Conservation (phyloP, 257 asterid species). For the Fraxinus cuspidata region DNA sequence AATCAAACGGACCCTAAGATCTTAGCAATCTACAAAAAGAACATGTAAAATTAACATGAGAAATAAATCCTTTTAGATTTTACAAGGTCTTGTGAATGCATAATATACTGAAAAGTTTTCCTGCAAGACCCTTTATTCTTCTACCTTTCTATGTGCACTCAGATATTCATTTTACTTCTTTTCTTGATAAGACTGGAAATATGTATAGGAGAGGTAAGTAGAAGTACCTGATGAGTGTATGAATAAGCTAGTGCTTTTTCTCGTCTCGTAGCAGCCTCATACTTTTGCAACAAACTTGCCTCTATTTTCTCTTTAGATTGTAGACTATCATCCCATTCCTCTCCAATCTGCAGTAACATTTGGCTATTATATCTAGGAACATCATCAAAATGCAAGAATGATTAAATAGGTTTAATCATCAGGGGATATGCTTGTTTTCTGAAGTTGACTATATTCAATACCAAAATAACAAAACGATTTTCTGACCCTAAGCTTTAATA, state of each 20-base stretch:
- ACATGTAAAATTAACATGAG: neutral
- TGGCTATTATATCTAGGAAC: constrained; percentile 12
- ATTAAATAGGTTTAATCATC: neutral
- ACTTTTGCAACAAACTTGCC: constrained; percentile 74
- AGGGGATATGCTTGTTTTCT: neutral
- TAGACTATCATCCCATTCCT: constrained; percentile 83
- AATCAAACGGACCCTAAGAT: too few relatives aligned
- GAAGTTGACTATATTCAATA: neutral
- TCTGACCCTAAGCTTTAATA: neutral
- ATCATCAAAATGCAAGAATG: constrained; percentile 7
- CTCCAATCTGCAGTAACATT: constrained; percentile 68
- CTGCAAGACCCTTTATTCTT: too few relatives aligned
- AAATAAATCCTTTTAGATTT: neutral
- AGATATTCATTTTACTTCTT: neutral
- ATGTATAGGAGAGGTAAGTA: constrained; percentile 10
- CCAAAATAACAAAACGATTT: neutral
- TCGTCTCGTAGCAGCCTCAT: constrained; percentile 84
- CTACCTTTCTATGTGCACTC: neutral
- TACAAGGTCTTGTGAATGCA: neutral
- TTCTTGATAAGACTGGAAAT: neutral
- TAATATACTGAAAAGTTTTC: too few relatives aligned
- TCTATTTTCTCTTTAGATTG: constrained; percentile 85
- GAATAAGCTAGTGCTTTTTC: constrained; percentile 97
- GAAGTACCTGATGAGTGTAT: constrained; percentile 84
- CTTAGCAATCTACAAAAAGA: neutral